Evolutionary conservation across 106 monocot species (phyloP).

Genomic region (Ottelia alismoides): DNA sequence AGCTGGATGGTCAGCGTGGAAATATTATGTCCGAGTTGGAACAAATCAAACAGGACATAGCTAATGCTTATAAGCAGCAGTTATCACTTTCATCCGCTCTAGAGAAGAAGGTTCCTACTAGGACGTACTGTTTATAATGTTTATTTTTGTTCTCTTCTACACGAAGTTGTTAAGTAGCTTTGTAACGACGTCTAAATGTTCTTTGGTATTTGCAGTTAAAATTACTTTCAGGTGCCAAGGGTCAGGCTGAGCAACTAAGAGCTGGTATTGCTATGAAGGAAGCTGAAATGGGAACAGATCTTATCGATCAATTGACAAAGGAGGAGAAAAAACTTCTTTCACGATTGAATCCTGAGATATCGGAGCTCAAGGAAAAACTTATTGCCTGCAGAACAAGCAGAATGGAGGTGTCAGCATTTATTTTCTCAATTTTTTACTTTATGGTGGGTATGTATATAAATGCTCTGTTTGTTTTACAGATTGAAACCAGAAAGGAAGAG

Average conservation of each 20-base stretch:
- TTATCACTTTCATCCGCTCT: constrained; percentile 52
- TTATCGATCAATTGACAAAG: constrained; percentile 80
- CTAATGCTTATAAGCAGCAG: constrained; percentile 67
- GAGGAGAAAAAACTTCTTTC: constrained; percentile 79
- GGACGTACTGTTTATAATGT: neutral
- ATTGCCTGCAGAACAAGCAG: constrained; percentile 69
- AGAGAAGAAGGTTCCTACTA: constrained; percentile 73
- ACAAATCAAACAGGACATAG: constrained; percentile 72
- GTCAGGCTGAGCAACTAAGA: constrained; percentile 83
- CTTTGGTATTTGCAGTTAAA: constrained; percentile 36
- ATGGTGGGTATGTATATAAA: neutral
- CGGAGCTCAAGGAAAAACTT: constrained; percentile 85
- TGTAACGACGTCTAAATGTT: neutral
- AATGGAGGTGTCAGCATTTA: constrained; percentile 49
- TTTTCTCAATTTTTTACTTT: neutral
- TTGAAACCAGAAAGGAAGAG: constrained; percentile 98
- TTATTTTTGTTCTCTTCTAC: neutral
- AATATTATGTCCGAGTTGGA: constrained; percentile 73
- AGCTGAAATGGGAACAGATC: constrained; percentile 98
- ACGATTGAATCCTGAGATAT: constrained; percentile 91
- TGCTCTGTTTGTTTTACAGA: constrained; percentile 24
- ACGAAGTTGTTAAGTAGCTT: neutral
- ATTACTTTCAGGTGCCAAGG: constrained; percentile 59
- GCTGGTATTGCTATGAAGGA: constrained; percentile 90
- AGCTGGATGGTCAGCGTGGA: constrained; percentile 65